Evolutionary conservation across 192 early-diverging fungal species (phyloP).

Genomic region (Chytriomyces sp.): DNA sequence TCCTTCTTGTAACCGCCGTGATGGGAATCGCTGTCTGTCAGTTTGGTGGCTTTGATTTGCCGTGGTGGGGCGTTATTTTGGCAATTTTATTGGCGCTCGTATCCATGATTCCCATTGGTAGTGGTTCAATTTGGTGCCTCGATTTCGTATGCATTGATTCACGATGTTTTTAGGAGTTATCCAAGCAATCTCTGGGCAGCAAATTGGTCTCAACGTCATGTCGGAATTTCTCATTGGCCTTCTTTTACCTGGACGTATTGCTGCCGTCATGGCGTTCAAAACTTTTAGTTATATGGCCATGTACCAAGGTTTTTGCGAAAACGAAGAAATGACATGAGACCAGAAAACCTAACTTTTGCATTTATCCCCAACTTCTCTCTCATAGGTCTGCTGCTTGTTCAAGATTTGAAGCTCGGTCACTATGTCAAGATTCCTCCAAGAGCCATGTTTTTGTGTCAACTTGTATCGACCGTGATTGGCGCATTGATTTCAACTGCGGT

Average conservation of each 20-base stretch:
- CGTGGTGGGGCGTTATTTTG: slow-evolving; percentile 36
- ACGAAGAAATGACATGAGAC: no score
- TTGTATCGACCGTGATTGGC: slow-evolving; percentile 70
- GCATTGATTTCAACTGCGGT: slow-evolving; percentile 61
- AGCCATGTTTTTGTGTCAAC: slow-evolving; percentile 76
- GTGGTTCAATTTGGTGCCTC: no score
- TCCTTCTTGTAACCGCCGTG: not conserved
- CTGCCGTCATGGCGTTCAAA: slow-evolving; percentile 74
- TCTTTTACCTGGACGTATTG: slow-evolving; percentile 61
- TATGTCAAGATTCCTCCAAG: slow-evolving; percentile 79
- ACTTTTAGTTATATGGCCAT: slow-evolving; percentile 75
- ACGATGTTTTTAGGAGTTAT: slow-evolving; percentile 60
- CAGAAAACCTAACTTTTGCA: slow-evolving; percentile 84
- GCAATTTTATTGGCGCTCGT: slow-evolving; percentile 55
- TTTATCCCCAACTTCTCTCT: slow-evolving; percentile 76
- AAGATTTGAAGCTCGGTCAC: slow-evolving; percentile 65
- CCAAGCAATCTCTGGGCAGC: slow-evolving; percentile 62
- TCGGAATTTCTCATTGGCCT: slow-evolving; percentile 65
- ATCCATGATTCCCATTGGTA: slow-evolving; percentile 69
- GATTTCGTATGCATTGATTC: no score
- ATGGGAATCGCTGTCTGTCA: not conserved
- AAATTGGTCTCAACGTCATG: slow-evolving; percentile 63
- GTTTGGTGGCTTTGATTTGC: slow-evolving; percentile 33
- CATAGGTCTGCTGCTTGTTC: slow-evolving; percentile 65
- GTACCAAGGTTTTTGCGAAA: slow-evolving; percentile 67